These are phyloP conservation scores for Paspalum vaginatum DNA, from an alignment of 176 grass and related monocot genomes.

Conservation along the genomic window DNA sequence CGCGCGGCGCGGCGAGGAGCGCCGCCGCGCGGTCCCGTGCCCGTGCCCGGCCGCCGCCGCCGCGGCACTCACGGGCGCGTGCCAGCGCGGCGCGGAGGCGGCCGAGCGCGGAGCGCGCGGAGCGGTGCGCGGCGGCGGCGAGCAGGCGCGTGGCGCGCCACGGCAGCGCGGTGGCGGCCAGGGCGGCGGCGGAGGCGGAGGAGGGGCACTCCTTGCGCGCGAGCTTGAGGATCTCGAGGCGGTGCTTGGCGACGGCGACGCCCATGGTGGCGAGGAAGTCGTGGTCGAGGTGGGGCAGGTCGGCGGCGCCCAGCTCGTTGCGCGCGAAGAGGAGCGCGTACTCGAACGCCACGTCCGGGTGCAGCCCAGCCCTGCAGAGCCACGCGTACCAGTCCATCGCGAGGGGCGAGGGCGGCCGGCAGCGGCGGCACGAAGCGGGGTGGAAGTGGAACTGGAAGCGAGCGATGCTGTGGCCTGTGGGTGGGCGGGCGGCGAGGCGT, in stretches of 20 bases:
- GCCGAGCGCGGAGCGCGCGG: conserved; percentile 37
- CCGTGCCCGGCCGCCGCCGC: neutral
- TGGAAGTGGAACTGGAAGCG: too few relatives aligned
- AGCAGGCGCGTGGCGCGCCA: conserved; percentile 54
- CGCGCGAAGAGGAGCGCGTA: conserved; percentile 73
- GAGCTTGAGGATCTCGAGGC: conserved; percentile 87
- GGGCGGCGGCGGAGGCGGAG: neutral
- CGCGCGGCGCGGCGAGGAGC: conserved; percentile 32
- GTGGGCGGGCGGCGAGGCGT: neutral
- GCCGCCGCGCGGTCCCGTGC: neutral
- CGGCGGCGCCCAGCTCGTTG: conserved; percentile 68
- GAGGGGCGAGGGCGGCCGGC: neutral
- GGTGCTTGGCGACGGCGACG: conserved; percentile 84
- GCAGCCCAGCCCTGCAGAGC: conserved; percentile 62
- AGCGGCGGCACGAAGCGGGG: neutral
- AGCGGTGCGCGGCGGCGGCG: conserved; percentile 44
- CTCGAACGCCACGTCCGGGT: conserved; percentile 55
- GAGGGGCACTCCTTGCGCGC: conserved; percentile 25
- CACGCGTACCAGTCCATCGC: conserved; percentile 95
- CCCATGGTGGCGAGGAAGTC: conserved; percentile 83
- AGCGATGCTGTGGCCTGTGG: too few relatives aligned
- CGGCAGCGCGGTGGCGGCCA: conserved; percentile 23
- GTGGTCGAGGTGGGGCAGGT: conserved; percentile 77
- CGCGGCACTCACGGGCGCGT: neutral
- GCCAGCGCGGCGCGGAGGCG: conserved; percentile 33